Conservation (phyloP, 108 stramenopile species). For the Seminavis robusta region DNA sequence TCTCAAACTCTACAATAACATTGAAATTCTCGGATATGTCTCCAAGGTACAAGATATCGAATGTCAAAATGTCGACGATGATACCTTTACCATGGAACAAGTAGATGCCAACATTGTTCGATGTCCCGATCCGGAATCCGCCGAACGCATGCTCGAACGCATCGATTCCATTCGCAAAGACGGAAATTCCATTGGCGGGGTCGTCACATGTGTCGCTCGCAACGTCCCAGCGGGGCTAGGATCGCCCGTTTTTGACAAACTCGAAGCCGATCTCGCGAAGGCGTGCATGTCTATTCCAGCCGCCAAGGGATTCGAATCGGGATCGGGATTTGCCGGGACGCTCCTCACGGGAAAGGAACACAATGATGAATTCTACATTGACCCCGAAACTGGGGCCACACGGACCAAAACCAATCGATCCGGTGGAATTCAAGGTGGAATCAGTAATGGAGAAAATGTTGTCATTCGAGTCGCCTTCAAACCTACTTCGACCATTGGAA, state of each 20-base stretch:
- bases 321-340: constrained; percentile 95
- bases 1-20: constrained; percentile 78
- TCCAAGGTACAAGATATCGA: constrained; percentile 88
- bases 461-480: constrained; percentile 96
- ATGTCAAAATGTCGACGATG: constrained; percentile 71
- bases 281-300: constrained; percentile 99
- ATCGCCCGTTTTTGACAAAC: constrained; percentile 97
- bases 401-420: constrained; percentile 93
- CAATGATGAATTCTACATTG: constrained; percentile 98
- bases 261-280: constrained; percentile 98
- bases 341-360: constrained; percentile 93
- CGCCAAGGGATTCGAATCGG: constrained; percentile 99
- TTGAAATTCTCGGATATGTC: constrained; percentile 94
- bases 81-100: constrained; percentile 90
- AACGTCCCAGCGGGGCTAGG: constrained; percentile 96
- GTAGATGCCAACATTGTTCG: constrained; percentile 96
- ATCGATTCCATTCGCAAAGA: constrained; percentile 93
- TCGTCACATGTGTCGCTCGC: constrained; percentile 89
- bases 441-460: constrained; percentile 96
- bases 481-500: constrained; percentile 94
- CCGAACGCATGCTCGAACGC: constrained; percentile 88
- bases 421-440: constrained; percentile 98
- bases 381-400: constrained; percentile 87
- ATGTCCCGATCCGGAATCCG: constrained; percentile 84
- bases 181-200: constrained; percentile 97